These are phyloP conservation scores for Agaricus sinodeliciosus DNA, from an alignment of 768 basidiomycete genomes.

Conservation along the genomic window DNA sequence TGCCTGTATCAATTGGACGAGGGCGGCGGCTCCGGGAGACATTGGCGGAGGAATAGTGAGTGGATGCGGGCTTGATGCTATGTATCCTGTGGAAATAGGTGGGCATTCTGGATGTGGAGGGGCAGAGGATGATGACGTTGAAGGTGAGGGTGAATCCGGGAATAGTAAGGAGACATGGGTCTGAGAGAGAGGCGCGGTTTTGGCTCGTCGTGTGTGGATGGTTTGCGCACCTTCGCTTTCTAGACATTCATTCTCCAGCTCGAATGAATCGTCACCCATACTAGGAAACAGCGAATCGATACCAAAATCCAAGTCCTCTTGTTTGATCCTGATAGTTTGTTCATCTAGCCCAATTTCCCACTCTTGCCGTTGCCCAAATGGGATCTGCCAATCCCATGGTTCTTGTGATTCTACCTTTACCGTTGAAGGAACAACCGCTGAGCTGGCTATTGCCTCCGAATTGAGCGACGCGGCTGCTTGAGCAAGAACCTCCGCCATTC, in stretches of 20 bases:
- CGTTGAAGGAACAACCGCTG: constrained; percentile 13
- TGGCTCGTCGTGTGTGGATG: neutral
- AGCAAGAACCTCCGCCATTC: constrained; percentile 36
- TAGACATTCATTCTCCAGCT: neutral
- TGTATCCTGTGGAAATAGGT: neutral
- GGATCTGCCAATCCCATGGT: constrained; percentile 37
- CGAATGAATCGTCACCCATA: constrained; percentile 4
- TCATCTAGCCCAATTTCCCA: constrained; percentile 25
- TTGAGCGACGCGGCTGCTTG: constrained; percentile 28
- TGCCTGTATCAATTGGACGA: constrained; percentile 8
- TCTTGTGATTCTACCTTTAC: constrained; percentile 41
- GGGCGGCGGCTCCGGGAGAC: constrained; percentile 8
- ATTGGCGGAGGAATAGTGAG: constrained; percentile 16
- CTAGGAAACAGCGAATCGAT: constrained; percentile 28
- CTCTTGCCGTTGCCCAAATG: constrained; percentile 14
- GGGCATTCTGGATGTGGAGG: neutral
- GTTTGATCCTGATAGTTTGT: constrained; percentile 32
- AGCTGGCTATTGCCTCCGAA: constrained; percentile 13
- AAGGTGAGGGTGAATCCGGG: constrained; percentile 29
- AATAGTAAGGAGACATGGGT: constrained; percentile 36
- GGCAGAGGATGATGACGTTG: neutral
- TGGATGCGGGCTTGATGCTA: neutral
- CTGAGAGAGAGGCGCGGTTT: constrained; percentile 1
- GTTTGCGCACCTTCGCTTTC: neutral
- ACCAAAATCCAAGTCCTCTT: constrained; percentile 35